Percentiles rank a stretch among this genome's conserved stretches.
Evolutionary conservation across 2,329 filamentous ascomycete species (phyloP).

Genomic region (Tolypocladium nubicola): DNA sequence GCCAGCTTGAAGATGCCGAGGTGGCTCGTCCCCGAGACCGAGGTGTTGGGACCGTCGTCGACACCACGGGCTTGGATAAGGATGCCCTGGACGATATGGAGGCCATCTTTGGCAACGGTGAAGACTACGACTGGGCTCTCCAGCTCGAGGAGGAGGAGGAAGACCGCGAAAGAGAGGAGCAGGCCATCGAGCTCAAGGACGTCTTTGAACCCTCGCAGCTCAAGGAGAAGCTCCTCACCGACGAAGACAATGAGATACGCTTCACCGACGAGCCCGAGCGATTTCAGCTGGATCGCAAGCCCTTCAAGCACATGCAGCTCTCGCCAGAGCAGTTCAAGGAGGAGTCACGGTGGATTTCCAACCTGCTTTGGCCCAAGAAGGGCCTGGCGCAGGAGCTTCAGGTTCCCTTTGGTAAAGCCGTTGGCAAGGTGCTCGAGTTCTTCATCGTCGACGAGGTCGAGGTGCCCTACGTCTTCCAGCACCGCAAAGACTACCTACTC

Average conservation of each 20-base stretch:
- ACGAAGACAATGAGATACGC: constrained; percentile 87
- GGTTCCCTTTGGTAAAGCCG: constrained; percentile 74
- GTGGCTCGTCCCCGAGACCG: constrained; percentile 71
- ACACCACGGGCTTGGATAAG: constrained; percentile 79
- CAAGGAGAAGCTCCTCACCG: constrained; percentile 86
- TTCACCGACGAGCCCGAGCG: constrained; percentile 85
- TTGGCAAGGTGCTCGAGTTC: constrained; percentile 88
- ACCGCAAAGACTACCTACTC: constrained; percentile 95
- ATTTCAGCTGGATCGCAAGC: constrained; percentile 82
- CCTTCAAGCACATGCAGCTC: constrained; percentile 74
- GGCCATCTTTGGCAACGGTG: constrained; percentile 88
- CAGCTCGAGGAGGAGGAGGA: constrained; percentile 82
- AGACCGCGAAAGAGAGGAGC: constrained; percentile 66
- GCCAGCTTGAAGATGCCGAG: constrained; percentile 75
- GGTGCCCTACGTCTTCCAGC: constrained; percentile 95
- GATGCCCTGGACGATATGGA: constrained; percentile 93
- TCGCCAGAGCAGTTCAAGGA: constrained; percentile 80
- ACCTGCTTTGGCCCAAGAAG: constrained; percentile 83
- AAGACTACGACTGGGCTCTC: constrained; percentile 91
- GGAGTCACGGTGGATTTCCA: constrained; percentile 85
- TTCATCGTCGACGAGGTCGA: constrained; percentile 92
- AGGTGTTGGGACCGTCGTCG: constrained; percentile 58
- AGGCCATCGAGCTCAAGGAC: constrained; percentile 86
- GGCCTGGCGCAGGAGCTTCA: constrained; percentile 60
- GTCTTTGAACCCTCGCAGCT: constrained; percentile 96